These are phyloP conservation scores for Aspergillus unguis DNA, from an alignment of 2,329 filamentous ascomycete species.

Conservation along the genomic window DNA sequence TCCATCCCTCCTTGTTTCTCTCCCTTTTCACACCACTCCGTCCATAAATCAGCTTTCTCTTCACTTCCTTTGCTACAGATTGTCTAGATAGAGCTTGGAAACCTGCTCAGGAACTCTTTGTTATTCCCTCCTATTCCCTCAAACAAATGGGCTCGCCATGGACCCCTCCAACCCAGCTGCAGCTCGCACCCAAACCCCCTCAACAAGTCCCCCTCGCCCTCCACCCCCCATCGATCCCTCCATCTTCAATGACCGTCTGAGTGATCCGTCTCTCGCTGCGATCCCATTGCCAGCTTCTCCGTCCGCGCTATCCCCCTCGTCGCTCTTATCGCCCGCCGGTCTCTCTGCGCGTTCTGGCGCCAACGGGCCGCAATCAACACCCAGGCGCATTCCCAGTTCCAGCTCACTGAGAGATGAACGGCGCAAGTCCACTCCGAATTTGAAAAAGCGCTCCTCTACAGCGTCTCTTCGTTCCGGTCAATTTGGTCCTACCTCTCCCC, in stretches of 20 bases:
- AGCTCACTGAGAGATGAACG: slow-evolving; percentile 37
- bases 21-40: slow-evolving; percentile 5
- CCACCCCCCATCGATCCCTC: slow-evolving; percentile 18
- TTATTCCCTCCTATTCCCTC: background rate
- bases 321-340: slow-evolving; percentile 26
- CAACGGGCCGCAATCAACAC: slow-evolving; percentile 21
- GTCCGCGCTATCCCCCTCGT: slow-evolving; percentile 19
- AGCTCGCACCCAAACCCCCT: slow-evolving; percentile 18
- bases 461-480: slow-evolving; percentile 37
- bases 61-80: background rate
- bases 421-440: slow-evolving; percentile 31
- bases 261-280: slow-evolving; percentile 26
- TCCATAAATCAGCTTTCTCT: background rate
- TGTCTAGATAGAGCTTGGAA: no score
- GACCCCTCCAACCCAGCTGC: slow-evolving; percentile 28
- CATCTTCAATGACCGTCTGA: slow-evolving; percentile 25
- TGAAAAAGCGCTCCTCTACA: slow-evolving; percentile 39
- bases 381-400: slow-evolving; percentile 34
- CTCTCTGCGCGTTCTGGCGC: slow-evolving; percentile 19
- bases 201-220: slow-evolving; percentile 12
- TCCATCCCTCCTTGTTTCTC: slow-evolving; percentile 14
- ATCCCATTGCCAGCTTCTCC: slow-evolving; percentile 28
- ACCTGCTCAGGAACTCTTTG: background rate
- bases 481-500: slow-evolving; percentile 28
- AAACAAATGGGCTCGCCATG: slow-evolving; percentile 27